Percentiles rank a stretch among this genome's conserved stretches.
Conservation (phyloP, 2,329 filamentous ascomycete genomes). For the Cryoendolithus antarcticus region DNA sequence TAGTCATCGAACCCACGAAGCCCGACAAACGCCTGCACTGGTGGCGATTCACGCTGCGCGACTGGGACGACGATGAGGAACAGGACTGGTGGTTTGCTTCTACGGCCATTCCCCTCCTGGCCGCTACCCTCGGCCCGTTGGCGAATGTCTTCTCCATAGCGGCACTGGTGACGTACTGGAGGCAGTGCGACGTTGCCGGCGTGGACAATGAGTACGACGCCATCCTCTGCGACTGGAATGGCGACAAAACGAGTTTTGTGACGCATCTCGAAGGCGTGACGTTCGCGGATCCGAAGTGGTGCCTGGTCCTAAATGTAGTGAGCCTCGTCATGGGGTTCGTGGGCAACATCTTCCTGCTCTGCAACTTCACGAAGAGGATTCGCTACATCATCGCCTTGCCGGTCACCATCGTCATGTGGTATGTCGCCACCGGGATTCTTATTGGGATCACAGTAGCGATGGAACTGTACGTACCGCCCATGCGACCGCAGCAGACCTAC, state of each 20-base stretch:
- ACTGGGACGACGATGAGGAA: slow-evolving; percentile 23
- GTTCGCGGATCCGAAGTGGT: slow-evolving; percentile 60
- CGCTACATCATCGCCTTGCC: slow-evolving; percentile 77
- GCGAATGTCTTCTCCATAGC: slow-evolving; percentile 81
- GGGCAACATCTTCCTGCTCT: slow-evolving; percentile 68
- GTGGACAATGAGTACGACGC: slow-evolving; percentile 32
- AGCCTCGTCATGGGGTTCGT: slow-evolving; percentile 64
- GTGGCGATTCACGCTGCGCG: not conserved
- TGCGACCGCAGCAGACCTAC: slow-evolving; percentile 41
- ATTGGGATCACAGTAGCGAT: slow-evolving; percentile 58
- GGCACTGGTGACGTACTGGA: slow-evolving; percentile 68
- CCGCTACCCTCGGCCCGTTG: slow-evolving; percentile 72
- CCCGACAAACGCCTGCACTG: no score
- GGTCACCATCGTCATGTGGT: slow-evolving; percentile 72
- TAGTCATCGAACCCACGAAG: no score
- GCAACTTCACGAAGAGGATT: slow-evolving; percentile 74
- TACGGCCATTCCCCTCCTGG: slow-evolving; percentile 45
- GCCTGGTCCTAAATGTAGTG: slow-evolving; percentile 59
- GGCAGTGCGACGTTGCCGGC: slow-evolving; percentile 39
- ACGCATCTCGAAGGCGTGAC: slow-evolving; percentile 44
- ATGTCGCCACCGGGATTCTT: slow-evolving; percentile 47
- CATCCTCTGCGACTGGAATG: slow-evolving; percentile 10
- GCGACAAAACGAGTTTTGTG: slow-evolving; percentile 15
- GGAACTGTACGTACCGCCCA: slow-evolving; percentile 44
- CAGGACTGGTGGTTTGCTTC: slow-evolving; percentile 24